Percentiles rank a stretch among this genome's conserved stretches.
These are phyloP conservation scores for Wickerhamomyces chaumierensis DNA, from an alignment of 805 yeast genomes.

Conservation along the genomic window DNA sequence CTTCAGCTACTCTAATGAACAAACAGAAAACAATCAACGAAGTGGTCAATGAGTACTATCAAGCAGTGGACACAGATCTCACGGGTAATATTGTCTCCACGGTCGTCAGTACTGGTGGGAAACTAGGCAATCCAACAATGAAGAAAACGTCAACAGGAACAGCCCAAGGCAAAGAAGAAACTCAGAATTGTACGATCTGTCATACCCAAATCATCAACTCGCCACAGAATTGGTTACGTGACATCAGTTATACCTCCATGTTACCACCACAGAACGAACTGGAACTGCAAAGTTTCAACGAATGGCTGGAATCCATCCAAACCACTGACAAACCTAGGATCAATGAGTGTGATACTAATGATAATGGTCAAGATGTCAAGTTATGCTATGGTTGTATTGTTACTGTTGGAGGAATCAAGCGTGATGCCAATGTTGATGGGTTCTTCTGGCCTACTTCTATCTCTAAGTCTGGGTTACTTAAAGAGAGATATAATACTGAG, in stretches of 20 bases:
- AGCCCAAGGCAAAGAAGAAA: background rate
- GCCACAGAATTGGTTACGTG: slow-evolving; percentile 56
- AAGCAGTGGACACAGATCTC: slow-evolving; percentile 57
- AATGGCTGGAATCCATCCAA: no score
- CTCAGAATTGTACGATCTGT: no score
- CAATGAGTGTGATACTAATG: slow-evolving; percentile 4
- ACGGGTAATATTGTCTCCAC: slow-evolving; percentile 80
- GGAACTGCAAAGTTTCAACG: no score
- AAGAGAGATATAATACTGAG: slow-evolving; percentile 21
- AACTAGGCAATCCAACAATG: slow-evolving; percentile 41
- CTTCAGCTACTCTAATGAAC: slow-evolving; percentile 31
- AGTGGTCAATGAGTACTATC: slow-evolving; percentile 62
- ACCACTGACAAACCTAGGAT: no score
- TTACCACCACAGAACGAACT: no score
- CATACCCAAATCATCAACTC: slow-evolving; percentile 21
- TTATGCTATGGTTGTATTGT: slow-evolving; percentile 74
- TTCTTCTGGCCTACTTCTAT: slow-evolving; percentile 27
- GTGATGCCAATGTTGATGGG: slow-evolving; percentile 13
- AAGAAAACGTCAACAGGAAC: no score
- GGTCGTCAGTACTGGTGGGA: slow-evolving; percentile 81
- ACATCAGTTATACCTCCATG: slow-evolving; percentile 33
- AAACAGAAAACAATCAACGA: slow-evolving; percentile 77
- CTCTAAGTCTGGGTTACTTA: no score
- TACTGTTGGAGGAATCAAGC: slow-evolving; percentile 35
- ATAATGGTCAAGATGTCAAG: slow-evolving; percentile 16